phyloP scores from a whole-genome alignment of 805 yeast species.

The Cyberlindnera xishuangbannaensis region DNA sequence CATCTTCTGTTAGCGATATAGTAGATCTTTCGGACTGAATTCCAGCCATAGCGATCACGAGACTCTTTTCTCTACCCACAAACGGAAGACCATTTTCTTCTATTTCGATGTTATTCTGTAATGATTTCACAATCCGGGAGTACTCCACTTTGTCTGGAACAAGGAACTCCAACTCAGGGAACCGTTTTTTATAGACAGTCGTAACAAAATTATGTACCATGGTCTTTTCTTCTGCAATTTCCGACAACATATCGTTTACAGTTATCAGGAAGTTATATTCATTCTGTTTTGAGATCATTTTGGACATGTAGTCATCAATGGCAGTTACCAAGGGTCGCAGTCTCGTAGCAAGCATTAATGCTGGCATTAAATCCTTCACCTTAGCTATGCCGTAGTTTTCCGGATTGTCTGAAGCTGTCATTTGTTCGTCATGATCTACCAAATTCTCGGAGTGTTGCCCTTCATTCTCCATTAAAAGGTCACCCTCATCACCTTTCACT shows the following conservation, averaged over 20 bases:
- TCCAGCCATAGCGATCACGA: constrained; percentile 72
- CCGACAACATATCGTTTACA: constrained; percentile 49
- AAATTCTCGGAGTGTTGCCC: constrained; percentile 2
- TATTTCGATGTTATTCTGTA: constrained; percentile 43
- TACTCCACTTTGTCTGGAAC: constrained; percentile 59
- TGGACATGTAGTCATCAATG: constrained; percentile 15
- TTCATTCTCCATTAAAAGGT: constrained; percentile 4
- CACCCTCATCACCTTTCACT: constrained; percentile 6
- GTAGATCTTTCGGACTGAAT: constrained; percentile 37
- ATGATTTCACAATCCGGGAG: constrained; percentile 41
- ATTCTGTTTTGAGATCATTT: constrained; percentile 18
- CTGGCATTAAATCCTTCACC: constrained; percentile 12
- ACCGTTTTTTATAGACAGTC: constrained; percentile 50
- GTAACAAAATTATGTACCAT: constrained; percentile 44
- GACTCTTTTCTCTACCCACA: constrained; percentile 56
- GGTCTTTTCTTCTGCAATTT: constrained; percentile 49
- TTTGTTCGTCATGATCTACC: constrained; percentile 12
- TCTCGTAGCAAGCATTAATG: constrained; percentile 11
- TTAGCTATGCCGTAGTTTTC: constrained; percentile 8
- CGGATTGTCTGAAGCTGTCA: constrained; percentile 7
- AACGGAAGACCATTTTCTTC: constrained; percentile 26
- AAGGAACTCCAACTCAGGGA: constrained; percentile 65
- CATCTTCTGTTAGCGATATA: constrained; percentile 25
- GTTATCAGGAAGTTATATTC: constrained; percentile 47
- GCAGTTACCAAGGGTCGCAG: constrained; percentile 14